A percentile compares a stretch with the other conserved stretches of the same genome.
phyloP scores from a whole-genome alignment of 768 basidiomycete genomes.

The Tulasnella sp. region DNA sequence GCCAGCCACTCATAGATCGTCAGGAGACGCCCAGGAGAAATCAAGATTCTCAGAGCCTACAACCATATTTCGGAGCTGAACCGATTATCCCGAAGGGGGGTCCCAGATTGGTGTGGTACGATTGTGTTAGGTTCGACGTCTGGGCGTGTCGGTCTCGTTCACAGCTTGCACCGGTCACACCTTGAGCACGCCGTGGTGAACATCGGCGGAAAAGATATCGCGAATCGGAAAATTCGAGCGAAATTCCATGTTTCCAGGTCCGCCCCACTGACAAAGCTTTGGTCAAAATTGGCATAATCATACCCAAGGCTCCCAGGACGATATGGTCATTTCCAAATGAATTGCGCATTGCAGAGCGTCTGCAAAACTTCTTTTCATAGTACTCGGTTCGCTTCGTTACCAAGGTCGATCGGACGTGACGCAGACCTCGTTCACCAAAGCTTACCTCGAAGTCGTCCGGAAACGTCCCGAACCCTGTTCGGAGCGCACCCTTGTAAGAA shows the following conservation, averaged over 20 bases:
- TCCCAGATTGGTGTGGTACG: neutral
- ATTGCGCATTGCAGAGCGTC: neutral
- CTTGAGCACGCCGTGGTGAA: neutral
- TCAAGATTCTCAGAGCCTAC: neutral
- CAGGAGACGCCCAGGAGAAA: neutral
- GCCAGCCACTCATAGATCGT: conserved; percentile 6
- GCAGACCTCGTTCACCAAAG: neutral
- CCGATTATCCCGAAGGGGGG: neutral
- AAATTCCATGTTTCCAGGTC: neutral
- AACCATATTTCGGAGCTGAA: neutral
- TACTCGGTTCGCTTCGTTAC: neutral
- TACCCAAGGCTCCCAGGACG: neutral
- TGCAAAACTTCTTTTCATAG: neutral
- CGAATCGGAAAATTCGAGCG: neutral
- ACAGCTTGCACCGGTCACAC: neutral
- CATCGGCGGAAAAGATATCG: neutral
- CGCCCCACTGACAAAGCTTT: neutral
- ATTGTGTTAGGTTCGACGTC: neutral
- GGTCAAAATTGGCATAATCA: neutral
- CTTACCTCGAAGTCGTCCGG: neutral
- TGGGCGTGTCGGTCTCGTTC: neutral
- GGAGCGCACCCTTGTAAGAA: neutral
- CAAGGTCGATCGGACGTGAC: neutral
- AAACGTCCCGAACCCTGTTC: neutral
- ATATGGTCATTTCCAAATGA: neutral